Evolutionary conservation across 257 asterid genomes (phyloP).

Genomic region (Przewalskia tangutica): DNA sequence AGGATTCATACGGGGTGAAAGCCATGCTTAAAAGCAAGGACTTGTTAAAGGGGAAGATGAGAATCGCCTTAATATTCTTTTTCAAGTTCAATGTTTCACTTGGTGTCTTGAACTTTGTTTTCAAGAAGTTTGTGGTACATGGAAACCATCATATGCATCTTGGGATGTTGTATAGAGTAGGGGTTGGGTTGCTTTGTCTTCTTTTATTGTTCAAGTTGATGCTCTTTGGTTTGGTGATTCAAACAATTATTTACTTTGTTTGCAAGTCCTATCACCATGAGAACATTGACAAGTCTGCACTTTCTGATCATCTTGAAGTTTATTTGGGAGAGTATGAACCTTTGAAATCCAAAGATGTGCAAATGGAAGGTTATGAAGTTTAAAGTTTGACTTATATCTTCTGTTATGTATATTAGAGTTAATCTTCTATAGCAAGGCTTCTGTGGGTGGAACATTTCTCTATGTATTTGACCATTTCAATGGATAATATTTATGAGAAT

Average conservation of each 20-base stretch:
- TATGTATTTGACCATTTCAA: background rate
- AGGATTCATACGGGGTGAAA: conserved; percentile 40
- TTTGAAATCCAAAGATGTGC: conserved; percentile 47
- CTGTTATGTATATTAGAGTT: background rate
- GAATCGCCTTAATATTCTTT: conserved; percentile 20
- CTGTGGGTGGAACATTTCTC: background rate
- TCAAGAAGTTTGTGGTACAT: conserved; percentile 17
- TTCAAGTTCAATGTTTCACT: conserved; percentile 22
- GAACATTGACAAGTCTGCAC: conserved; percentile 45
- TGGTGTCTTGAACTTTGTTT: conserved; percentile 7
- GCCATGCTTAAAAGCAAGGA: conserved; percentile 45
- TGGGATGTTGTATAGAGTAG: conserved; percentile 7
- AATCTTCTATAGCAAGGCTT: background rate
- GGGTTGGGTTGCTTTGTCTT: conserved; percentile 30
- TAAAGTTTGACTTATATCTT: conserved; percentile 1
- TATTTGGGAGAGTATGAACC: conserved; percentile 61
- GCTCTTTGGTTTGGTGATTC: conserved; percentile 41
- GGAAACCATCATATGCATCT: conserved; percentile 3
- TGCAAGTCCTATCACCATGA: conserved; percentile 64
- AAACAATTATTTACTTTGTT: conserved; percentile 49
- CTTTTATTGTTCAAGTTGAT: conserved; percentile 22
- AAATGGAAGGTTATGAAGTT: conserved; percentile 32
- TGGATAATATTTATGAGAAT: background rate
- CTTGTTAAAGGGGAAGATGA: conserved; percentile 47
- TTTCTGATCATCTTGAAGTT: conserved; percentile 62